Conservation (phyloP, 2,329 filamentous ascomycete genomes). For the Dothiorella sarmentorum region DNA sequence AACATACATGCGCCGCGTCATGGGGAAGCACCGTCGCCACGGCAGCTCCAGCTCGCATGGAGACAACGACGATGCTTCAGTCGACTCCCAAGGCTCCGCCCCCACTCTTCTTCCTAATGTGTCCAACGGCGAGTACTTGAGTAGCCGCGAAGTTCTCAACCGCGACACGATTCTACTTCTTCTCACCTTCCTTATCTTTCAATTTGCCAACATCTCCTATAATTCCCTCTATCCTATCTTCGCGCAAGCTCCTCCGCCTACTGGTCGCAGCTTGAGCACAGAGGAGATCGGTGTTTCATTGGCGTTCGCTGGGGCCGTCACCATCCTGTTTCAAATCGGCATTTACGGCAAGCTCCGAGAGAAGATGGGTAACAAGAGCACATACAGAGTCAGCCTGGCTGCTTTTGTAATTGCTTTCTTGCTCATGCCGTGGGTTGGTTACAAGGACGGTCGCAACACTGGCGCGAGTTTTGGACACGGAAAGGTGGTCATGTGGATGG, state of each 20-base stretch:
- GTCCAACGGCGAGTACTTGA: conserved; percentile 39
- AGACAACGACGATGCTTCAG: conserved; percentile 42
- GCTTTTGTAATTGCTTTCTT: conserved; percentile 80
- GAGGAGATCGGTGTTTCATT: conserved; percentile 81
- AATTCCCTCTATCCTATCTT: conserved; percentile 96
- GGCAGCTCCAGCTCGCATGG: conserved; percentile 39
- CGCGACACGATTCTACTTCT: conserved; percentile 79
- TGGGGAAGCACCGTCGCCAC: conserved; percentile 26
- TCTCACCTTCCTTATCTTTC: conserved; percentile 85
- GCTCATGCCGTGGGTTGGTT: conserved; percentile 86
- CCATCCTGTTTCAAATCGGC: conserved; percentile 85
- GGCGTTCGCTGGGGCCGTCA: conserved; percentile 77
- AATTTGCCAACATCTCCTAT: conserved; percentile 90
- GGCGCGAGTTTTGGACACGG: conserved; percentile 56
- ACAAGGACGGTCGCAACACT: conserved; percentile 56
- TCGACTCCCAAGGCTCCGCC: conserved; percentile 26
- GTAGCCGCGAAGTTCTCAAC: conserved; percentile 64
- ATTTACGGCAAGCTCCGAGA: conserved; percentile 77
- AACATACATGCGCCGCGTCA: conserved; percentile 52
- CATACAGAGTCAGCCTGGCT: conserved; percentile 74
- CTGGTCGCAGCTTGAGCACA: conserved; percentile 71
- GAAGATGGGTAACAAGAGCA: conserved; percentile 78
- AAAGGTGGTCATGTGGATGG: conserved; percentile 69
- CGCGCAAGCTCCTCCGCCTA: conserved; percentile 68
- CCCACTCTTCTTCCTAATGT: conserved; percentile 43